phyloP scores from a whole-genome alignment of 345 rosid genomes.

The Eucalyptus viminalis region DNA sequence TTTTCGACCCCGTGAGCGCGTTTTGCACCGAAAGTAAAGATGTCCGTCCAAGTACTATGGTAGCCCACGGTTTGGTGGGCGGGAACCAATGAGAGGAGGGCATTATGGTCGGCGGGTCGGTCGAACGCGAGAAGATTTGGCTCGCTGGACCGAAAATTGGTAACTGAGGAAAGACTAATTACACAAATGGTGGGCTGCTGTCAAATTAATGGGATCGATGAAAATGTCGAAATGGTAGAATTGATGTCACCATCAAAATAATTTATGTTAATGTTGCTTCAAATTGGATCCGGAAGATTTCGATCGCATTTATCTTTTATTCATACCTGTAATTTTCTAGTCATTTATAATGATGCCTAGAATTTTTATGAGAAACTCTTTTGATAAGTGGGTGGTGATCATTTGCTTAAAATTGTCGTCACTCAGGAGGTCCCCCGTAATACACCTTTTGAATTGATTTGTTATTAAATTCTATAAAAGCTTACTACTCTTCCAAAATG shows the following conservation, averaged over 20 bases:
- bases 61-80: too few species aligned
- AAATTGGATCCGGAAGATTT: too few species aligned
- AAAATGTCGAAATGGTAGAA: background rate
- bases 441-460: too few species aligned
- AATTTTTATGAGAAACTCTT: background rate
- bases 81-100: too few species aligned
- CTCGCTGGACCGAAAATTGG: background rate
- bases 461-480: too few species aligned
- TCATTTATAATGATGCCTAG: background rate
- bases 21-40: too few species aligned
- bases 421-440: too few species aligned
- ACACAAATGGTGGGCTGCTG: too few species aligned
- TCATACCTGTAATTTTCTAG: background rate
- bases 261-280: background rate
- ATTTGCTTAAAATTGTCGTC: background rate
- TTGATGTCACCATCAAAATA: background rate
- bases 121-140: too few species aligned
- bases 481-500: background rate
- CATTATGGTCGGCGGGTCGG: too few species aligned
- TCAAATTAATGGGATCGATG: background rate
- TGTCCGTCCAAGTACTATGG: too few species aligned
- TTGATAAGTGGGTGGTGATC: background rate
- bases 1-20: background rate
- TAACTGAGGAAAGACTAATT: background rate
- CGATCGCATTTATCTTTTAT: fast-evolving